Evolutionary conservation across 139 green algal genomes (phyloP), one percentile per base, ranked within the genome.

Genomic region (Chara braunii): DNA sequence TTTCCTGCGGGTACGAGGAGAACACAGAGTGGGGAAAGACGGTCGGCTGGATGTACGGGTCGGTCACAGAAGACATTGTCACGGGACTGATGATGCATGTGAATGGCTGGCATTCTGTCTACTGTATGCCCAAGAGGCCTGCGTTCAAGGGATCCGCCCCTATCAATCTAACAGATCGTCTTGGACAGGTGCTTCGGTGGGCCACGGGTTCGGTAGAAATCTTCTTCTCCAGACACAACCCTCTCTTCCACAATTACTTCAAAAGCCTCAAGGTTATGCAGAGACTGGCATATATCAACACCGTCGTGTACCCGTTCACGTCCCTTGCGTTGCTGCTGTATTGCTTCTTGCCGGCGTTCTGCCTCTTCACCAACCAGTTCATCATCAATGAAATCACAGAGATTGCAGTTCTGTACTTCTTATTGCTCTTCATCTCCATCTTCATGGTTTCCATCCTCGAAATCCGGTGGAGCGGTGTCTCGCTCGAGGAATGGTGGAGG

Each of bases 141-240:
- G 62, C 62, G n/a, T 72, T 72, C 62, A 72, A 72, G 51, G 62
- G 66, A 29, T 54, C 55, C 26, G 66, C 66, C 12, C 66, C 66
- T 43, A 75, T 75, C 66, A 75, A 75, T 51, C 66, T 75, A 50
- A 51, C 68, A 9, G 68, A 77, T 51, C 68, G 68, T 29, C 61
- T 77, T 12, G 33, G 72, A 24, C 68, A 77, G 68, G 54, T 77
- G 44, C 61, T 77, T 34, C 68, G 68, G 2, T 77, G 68, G 68
- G 61, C 61, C 5, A 30, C 60, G 26, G 68, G 68, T 7, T 68
- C 44, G 9, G 68, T 77, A 11, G 68, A 77, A 34, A 77, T 77
- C 51, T 77, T 77, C 60, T 43, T 77, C 43, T 72, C 60, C 4
- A 34, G 44, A 12, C 23, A 66, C 37, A 70, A 67, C 54, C 60